A percentile compares a stretch with the other conserved stretches of the same genome.
Evolutionary conservation across 129 eudicot species (phyloP).

Genomic region (Tagetes patula): DNA sequence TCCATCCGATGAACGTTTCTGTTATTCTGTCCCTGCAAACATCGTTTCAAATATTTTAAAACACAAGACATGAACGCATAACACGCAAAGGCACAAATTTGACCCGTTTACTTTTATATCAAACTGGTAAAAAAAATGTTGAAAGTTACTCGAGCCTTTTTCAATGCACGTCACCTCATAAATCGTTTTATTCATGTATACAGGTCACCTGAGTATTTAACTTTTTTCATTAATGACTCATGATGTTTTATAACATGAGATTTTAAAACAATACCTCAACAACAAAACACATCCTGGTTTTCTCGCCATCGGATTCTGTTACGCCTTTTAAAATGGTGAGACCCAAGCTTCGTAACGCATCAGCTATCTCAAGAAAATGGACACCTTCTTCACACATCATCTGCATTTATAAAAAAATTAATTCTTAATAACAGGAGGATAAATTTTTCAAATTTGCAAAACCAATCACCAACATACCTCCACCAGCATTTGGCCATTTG

Average conservation of each 20-base stretch:
- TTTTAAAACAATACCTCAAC: constrained; percentile 64
- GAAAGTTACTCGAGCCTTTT: no score
- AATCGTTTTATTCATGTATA: neutral
- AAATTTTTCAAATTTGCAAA: constrained; percentile 1
- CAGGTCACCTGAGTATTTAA: no score
- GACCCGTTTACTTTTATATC: neutral
- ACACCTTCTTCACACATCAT: constrained; percentile 78
- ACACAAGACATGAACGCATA: neutral
- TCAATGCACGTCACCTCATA: no score
- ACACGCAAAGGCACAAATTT: neutral
- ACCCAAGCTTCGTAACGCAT: constrained; percentile 77
- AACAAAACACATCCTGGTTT: constrained; percentile 74
- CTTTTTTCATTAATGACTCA: no score
- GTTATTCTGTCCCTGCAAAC: constrained; percentile 59
- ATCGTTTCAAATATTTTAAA: neutral
- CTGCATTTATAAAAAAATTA: constrained; percentile 40
- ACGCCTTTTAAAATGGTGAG: constrained; percentile 77
- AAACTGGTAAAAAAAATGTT: no score
- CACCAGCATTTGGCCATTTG: constrained; percentile 80
- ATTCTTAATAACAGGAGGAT: neutral
- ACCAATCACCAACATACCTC: constrained; percentile 50
- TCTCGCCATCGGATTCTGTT: constrained; percentile 67
- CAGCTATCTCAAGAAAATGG: constrained; percentile 78
- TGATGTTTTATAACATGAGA: neutral
- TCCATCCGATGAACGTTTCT: constrained; percentile 88